These are phyloP conservation scores for Exophiala spinifera DNA, from an alignment of 2,329 filamentous ascomycete genomes.

Conservation along the genomic window DNA sequence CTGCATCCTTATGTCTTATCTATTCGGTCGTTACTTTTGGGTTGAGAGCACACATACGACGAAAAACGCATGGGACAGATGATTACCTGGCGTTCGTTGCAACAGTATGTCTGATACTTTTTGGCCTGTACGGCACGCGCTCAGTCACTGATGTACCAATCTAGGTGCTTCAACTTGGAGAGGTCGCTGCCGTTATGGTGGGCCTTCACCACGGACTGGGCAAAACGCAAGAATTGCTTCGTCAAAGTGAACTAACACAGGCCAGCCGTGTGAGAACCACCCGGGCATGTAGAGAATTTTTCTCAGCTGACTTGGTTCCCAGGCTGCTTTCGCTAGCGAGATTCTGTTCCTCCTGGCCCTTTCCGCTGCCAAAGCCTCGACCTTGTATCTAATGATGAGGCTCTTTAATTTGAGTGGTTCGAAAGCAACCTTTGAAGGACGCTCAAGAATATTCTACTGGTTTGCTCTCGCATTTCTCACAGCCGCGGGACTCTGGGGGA, in stretches of 20 bases:
- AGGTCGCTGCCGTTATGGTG: conserved; percentile 29
- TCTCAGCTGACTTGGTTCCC: not conserved
- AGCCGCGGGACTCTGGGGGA: conserved; percentile 24
- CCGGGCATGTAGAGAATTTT: too few relatives aligned
- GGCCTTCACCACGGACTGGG: conserved; percentile 30
- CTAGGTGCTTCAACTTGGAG: conserved; percentile 27
- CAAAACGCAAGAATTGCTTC: conserved; percentile 21
- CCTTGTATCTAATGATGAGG: conserved; percentile 32
- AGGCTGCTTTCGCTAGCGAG: conserved; percentile 21
- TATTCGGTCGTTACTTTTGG: conserved; percentile 23
- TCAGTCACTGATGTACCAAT: not conserved
- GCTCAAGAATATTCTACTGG: conserved; percentile 26
- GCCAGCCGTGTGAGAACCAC: conserved; percentile 15
- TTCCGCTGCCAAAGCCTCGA: conserved; percentile 31
- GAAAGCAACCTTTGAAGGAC: conserved; percentile 10
- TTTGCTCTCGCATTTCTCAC: conserved; percentile 17
- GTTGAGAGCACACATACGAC: conserved; percentile 20
- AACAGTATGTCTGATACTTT: conserved; percentile 10
- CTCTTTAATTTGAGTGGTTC: conserved; percentile 27
- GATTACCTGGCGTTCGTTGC: conserved; percentile 21
- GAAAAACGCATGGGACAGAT: conserved; percentile 22
- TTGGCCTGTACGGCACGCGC: not conserved
- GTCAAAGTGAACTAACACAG: conserved; percentile 8
- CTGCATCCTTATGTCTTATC: conserved; percentile 22
- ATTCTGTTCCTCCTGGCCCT: conserved; percentile 9